These are phyloP conservation scores for Gossypium turneri DNA, from an alignment of 345 rosid genomes.

Conservation along the genomic window DNA sequence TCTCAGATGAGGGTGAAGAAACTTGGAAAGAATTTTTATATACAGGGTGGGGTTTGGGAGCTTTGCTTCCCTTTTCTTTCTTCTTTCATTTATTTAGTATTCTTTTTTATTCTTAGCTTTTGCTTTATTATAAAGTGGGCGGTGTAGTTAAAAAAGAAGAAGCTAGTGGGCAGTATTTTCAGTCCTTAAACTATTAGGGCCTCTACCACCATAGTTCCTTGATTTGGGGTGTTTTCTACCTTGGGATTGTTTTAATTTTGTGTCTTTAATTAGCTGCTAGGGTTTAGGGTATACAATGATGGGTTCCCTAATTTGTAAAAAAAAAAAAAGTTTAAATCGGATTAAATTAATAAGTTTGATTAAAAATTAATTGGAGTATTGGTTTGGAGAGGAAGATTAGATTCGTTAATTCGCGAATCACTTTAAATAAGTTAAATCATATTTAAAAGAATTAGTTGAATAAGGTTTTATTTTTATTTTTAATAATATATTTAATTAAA, in stretches of 20 bases:
- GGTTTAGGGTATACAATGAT: slow-evolving; percentile 11
- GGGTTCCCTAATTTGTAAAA: neutral
- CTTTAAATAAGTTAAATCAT: no score
- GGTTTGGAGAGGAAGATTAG: no score
- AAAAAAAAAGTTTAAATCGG: no score
- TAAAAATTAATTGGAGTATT: no score
- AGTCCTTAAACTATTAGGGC: slow-evolving; percentile 21
- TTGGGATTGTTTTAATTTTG: slow-evolving; percentile 27
- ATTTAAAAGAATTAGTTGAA: no score
- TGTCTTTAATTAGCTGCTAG: neutral
- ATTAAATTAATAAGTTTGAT: no score
- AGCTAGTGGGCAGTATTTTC: slow-evolving; percentile 37
- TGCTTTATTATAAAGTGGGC: slow-evolving; percentile 52
- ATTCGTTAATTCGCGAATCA: rapidly evolving
- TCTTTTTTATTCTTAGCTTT: slow-evolving; percentile 34
- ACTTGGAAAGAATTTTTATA: slow-evolving; percentile 31
- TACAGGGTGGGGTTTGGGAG: slow-evolving; percentile 35
- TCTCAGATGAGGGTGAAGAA: slow-evolving; percentile 45
- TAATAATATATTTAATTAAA: no score
- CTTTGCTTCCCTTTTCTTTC: slow-evolving; percentile 27
- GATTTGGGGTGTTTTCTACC: slow-evolving; percentile 27
- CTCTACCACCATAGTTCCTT: slow-evolving; percentile 26
- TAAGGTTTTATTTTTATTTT: no score
- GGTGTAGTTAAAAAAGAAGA: slow-evolving; percentile 19
- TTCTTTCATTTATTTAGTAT: slow-evolving; percentile 27